Evolutionary conservation across 495 filamentous ascomycete species (phyloP).

Genomic region (Xylaria curta): DNA sequence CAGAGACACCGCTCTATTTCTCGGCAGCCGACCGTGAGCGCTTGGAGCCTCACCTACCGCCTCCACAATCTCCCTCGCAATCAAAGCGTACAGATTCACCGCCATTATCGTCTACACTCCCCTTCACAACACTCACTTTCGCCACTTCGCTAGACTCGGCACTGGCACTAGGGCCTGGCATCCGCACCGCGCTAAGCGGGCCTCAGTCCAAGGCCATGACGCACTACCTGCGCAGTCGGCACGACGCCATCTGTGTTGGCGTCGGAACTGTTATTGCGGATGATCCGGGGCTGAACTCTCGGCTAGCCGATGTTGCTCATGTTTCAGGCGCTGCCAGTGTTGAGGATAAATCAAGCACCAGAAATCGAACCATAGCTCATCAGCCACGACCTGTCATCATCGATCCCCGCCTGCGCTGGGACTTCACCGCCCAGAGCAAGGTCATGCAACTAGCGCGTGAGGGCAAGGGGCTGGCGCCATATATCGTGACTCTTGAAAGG

Average conservation of each 20-base stretch:
- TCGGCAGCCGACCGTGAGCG: constrained; percentile 29
- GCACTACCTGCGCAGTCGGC: constrained; percentile 80
- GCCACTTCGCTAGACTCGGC: constrained; percentile 87
- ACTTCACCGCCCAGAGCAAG: constrained; percentile 61
- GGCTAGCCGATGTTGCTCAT: constrained; percentile 49
- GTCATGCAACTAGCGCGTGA: constrained; percentile 68
- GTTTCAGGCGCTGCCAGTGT: constrained; percentile 46
- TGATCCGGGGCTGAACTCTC: constrained; percentile 82
- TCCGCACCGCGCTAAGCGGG: constrained; percentile 80
- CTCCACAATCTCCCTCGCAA: neutral
- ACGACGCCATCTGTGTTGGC: constrained; percentile 86
- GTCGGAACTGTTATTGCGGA: constrained; percentile 84
- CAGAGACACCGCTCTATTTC: constrained; percentile 34
- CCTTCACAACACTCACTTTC: constrained; percentile 76
- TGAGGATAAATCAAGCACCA: neutral
- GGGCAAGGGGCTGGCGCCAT: constrained; percentile 74
- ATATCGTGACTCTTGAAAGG: constrained; percentile 61
- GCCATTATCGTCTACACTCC: constrained; percentile 25
- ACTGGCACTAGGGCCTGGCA: constrained; percentile 74
- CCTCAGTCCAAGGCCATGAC: constrained; percentile 86
- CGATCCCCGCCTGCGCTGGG: constrained; percentile 76
- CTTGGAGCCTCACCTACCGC: constrained; percentile 39
- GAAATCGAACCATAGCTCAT: constrained; percentile 30
- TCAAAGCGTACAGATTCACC: constrained; percentile 15
- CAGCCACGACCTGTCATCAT: constrained; percentile 83